Evolutionary conservation across 2,329 filamentous ascomycete species (phyloP), one percentile per base, ranked within the genome.

Genomic region (Calonectria fujianensis): DNA sequence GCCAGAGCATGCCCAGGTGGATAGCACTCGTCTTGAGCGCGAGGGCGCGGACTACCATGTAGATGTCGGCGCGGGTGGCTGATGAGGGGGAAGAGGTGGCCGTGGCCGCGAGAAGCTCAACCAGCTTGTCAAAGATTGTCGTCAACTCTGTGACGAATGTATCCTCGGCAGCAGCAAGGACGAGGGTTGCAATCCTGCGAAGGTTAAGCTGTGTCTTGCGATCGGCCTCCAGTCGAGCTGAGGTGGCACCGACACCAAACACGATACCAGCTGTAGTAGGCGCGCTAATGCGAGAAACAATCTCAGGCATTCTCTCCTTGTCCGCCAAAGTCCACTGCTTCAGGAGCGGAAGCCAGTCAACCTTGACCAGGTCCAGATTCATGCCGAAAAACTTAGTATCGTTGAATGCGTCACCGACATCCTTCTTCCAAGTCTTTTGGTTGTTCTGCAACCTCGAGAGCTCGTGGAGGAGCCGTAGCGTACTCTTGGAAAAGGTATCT

Each of bases 231-330:
- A 97, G 91, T 73, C 97, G 91, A 45, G 97, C 97, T 54, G 96
- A 97, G 29, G 95, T 96, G 9, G 97, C 97, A 14, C 97, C 97
- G 0, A 99, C 97, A n/a, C 97, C 97, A 82, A 99, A 99, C 83
- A 99, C 96, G 79, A 99, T 97, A 11, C 97, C 97, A 0, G 97
- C 97, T 18, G 96, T 96, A 1, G 96, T 95, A 8, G 97, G 97
- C 5, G 96, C 91, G 8, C 93, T 93, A 75, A 99, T 91, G 27
- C 95, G 93, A 48, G 91, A 89, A 11, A 98, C 86, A 5, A 98
- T 88, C 75, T 99, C 97, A 0, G 93, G 88, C 85, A 99, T 90
- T 61, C 94, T 92, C 70, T 98, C 96, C 85, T 98, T 98, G 84
- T 99, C 97, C 20, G 91, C 91, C 18, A 96, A 86, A 4, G 92